Base-by-base conservation (phyloP, 495 filamentous ascomycete genomes). In the Evernia prunastri region DNA sequence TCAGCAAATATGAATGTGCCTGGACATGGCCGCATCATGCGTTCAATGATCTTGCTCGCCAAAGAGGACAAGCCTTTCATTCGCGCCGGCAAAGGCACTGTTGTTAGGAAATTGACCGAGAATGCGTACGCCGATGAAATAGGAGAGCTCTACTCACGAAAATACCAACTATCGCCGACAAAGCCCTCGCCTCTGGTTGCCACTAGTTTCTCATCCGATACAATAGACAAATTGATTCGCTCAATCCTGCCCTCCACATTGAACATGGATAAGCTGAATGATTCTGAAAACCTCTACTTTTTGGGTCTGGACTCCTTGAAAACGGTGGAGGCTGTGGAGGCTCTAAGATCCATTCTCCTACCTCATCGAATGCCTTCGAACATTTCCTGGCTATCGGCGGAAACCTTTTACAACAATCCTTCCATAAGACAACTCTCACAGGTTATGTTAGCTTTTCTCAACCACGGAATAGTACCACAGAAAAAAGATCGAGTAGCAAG, bases 31-130 rank as follows among this genome's bases (percentile, higher is more conserved):
- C 68, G 69, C 35, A 67, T 73, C 37, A 49, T 39, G 17, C 59
- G 59, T n/a, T 56, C 49, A n/a, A 66, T 63, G 36, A 58, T 63
- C 11, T 11, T 43, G 15, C 12, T 66, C 12, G 51, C 59, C 5
- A 43, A 63, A 17, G 23, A n/a, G 9, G n/a, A 54, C 35, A 63
- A 61, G 64, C 83, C 83, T 0, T 83, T 87, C 66, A 68, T 75
- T 2, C 59, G 56, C 37, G 78, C 84, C 2, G 76, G 75, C 0
- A 87, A 88, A 71, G 85, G 84, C 0, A 82, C 80, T 4, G 72
- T 85, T 6, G 76, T 81, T 66, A 75, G 84, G 11, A 73, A 74
- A 12, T 59, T 69, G 20, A 81, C 80, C 1, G 54, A 40, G 33
- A 43, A 60, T 12, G 53, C 51, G 7, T 65, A 53, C 33, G 57